A percentile compares a stretch with the other conserved stretches of the same genome.
phyloP scores from a whole-genome alignment of 2,329 filamentous ascomycete species.

The Hypoxylon sp. region DNA sequence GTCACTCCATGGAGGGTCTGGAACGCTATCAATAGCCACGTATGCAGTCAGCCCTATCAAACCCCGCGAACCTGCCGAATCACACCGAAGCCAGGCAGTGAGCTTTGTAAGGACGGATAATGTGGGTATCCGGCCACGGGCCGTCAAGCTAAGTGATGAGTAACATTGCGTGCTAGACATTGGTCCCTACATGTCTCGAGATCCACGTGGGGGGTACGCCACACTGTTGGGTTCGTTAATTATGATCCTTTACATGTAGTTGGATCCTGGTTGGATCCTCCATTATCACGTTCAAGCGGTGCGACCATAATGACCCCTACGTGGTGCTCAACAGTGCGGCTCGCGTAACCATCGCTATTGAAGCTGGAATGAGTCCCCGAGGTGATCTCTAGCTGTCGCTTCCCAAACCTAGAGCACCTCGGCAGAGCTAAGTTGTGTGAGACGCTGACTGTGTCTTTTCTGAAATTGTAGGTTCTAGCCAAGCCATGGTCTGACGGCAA shows the following conservation, averaged over 20 bases:
- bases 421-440: slow-evolving; percentile 8
- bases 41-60: slow-evolving; percentile 10
- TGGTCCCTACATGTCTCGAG: slow-evolving; percentile 4
- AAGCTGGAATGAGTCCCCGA: background rate
- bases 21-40: slow-evolving; percentile 1
- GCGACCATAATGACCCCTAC: background rate
- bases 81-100: background rate
- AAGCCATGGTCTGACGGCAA: slow-evolving; percentile 7
- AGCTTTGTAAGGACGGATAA: slow-evolving; percentile 1
- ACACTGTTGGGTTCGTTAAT: background rate
- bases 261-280: background rate
- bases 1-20: slow-evolving; percentile 1
- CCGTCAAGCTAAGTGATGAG: slow-evolving; percentile 15
- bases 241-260: background rate
- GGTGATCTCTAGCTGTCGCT: background rate
- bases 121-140: slow-evolving; percentile 4
- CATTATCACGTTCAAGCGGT: background rate
- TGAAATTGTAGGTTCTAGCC: slow-evolving; percentile 1
- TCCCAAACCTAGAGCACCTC: background rate
- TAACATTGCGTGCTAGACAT: background rate
- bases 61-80: slow-evolving; percentile 1
- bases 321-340: background rate
- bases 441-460: slow-evolving; percentile 16
- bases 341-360: background rate
- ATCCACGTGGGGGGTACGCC: slow-evolving; percentile 8